Conservation (phyloP, 2,329 filamentous ascomycete species). For the Chaetomium strumarium region DNA sequence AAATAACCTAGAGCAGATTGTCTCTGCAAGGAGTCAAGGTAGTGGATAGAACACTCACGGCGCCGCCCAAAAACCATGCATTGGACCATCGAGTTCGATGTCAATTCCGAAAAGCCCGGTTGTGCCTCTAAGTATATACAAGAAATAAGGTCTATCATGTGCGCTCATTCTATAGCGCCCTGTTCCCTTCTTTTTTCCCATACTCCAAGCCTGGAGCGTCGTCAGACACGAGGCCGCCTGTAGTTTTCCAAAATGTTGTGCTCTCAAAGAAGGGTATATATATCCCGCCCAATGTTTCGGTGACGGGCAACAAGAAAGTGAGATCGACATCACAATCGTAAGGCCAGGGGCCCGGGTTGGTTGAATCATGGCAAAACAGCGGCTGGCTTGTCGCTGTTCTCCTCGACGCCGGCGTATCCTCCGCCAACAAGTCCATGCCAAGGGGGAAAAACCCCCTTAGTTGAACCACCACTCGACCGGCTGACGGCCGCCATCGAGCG, state of each 20-base stretch:
- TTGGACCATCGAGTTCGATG: neutral
- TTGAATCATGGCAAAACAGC: neutral
- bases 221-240: conserved; percentile 2
- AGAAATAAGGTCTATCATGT: conserved; percentile 12
- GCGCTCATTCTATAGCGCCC: neutral
- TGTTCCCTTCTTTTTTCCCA: conserved; percentile 5
- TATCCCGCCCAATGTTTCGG: neutral
- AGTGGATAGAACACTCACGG: too few relatives aligned
- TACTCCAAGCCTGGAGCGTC: conserved; percentile 10
- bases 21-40: too few relatives aligned
- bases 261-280: conserved; percentile 10
- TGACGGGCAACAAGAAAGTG: conserved; percentile 1
- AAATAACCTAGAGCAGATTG: too few relatives aligned
- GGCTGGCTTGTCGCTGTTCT: neutral
- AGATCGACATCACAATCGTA: conserved; percentile 11
- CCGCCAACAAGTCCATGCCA: neutral
- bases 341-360: conserved; percentile 1
- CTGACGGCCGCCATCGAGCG: conserved; percentile 39
- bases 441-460: neutral
- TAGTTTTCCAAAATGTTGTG: neutral
- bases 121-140: conserved; percentile 14
- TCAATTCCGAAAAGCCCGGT: conserved; percentile 4
- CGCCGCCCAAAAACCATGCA: neutral
- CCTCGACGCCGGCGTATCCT: neutral
- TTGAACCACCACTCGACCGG: conserved; percentile 44